These are phyloP conservation scores for Evernia prunastri DNA, from an alignment of 495 filamentous ascomycete genomes.

Conservation along the genomic window DNA sequence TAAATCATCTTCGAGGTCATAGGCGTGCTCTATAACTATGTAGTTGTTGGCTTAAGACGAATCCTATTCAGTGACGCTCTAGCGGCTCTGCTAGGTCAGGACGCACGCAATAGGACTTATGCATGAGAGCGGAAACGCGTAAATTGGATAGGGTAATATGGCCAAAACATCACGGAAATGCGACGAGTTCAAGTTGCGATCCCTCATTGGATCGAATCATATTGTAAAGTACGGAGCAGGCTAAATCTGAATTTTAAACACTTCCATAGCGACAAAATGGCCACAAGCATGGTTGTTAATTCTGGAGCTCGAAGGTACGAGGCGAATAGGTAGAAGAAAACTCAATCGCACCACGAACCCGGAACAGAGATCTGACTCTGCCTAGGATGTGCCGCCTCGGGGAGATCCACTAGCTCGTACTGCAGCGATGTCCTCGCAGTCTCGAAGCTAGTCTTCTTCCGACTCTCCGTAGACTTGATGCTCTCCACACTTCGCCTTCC, in stretches of 20 bases:
- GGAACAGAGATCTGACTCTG: slow-evolving; percentile 17
- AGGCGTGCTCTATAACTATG: too few species aligned
- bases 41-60: too few species aligned
- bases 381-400: slow-evolving; percentile 5
- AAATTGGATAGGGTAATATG: background rate
- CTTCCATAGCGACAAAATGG: background rate
- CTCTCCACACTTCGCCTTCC: slow-evolving; percentile 17
- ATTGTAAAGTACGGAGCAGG: background rate
- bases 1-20: too few species aligned
- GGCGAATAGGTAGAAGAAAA: background rate
- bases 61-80: background rate
- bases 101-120: background rate
- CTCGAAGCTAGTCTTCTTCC: slow-evolving; percentile 18
- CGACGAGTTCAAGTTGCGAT: background rate
- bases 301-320: background rate
- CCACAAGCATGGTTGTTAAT: rapidly evolving
- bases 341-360: slow-evolving; percentile 13
- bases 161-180: background rate
- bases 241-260: background rate
- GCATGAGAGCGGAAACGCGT: background rate
- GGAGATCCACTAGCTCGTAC: background rate
- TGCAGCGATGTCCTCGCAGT: slow-evolving; percentile 19
- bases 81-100: background rate
- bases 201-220: background rate
- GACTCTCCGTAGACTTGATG: slow-evolving; percentile 2